Percentiles rank a stretch among this genome's conserved stretches.
These are phyloP conservation scores for Rheum nobile DNA, from an alignment of 148 eudicot genomes.

Conservation along the genomic window DNA sequence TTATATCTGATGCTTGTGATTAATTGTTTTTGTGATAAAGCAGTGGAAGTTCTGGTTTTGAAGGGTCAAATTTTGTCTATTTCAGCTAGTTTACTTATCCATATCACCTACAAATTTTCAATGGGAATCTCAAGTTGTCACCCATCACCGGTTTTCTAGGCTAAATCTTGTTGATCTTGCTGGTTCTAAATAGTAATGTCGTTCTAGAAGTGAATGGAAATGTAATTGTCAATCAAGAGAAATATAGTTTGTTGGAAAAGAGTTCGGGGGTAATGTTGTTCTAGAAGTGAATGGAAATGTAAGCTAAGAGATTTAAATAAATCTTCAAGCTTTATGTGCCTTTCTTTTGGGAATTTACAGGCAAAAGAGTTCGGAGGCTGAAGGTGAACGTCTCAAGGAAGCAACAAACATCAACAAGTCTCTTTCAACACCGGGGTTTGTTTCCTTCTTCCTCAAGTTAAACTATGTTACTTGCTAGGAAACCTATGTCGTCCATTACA, in stretches of 20 bases:
- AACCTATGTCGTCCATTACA: neutral
- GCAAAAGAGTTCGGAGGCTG: constrained; percentile 99
- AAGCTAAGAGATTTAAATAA: neutral
- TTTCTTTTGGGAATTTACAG: constrained; percentile 17
- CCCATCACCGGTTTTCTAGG: constrained; percentile 88
- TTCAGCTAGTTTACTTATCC: neutral
- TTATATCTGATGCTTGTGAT: too few relatives aligned
- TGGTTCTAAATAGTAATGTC: constrained; percentile 81
- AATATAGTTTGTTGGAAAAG: neutral
- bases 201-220: neutral
- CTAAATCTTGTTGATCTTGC: constrained; percentile 95
- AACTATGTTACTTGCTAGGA: neutral
- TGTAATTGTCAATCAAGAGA: neutral
- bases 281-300: too few relatives aligned
- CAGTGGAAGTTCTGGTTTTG: too few relatives aligned
- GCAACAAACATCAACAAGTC: constrained; percentile 98
- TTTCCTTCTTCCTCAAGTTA: neutral
- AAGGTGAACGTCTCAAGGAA: constrained; percentile 97
- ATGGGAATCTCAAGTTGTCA: constrained; percentile 98
- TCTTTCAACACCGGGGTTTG: constrained; percentile 91
- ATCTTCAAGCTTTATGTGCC: neutral
- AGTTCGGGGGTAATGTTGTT: too few relatives aligned
- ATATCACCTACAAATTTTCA: constrained; percentile 17
- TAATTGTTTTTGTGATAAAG: too few relatives aligned
- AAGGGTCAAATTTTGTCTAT: neutral